phyloP scores from a whole-genome alignment of 2,329 filamentous ascomycete species.

The Ilyonectria destructans region DNA sequence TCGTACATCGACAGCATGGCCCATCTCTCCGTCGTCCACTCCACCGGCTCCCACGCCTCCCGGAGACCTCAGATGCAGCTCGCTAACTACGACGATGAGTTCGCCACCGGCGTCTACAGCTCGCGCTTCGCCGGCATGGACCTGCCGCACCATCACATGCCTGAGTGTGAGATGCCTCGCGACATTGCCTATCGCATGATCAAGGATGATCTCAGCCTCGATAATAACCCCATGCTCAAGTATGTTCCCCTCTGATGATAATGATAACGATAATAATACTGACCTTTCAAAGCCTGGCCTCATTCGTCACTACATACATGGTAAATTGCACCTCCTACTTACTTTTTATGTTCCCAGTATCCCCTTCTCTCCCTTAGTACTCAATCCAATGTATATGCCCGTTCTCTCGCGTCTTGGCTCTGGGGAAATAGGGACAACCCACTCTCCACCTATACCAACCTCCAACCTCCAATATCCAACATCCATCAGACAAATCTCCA shows the following conservation, averaged over 20 bases:
- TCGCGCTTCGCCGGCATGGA: slow-evolving; percentile 86
- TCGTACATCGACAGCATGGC: slow-evolving; percentile 61
- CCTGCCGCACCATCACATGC: slow-evolving; percentile 88
- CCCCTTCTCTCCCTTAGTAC: slow-evolving; percentile 10
- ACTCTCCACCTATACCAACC: slow-evolving; percentile 11
- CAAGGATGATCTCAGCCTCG: slow-evolving; percentile 92
- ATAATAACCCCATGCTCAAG: slow-evolving; percentile 92
- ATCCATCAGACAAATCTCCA: neutral
- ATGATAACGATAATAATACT: slow-evolving; percentile 12
- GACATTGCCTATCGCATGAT: slow-evolving; percentile 98
- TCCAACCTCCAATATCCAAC: neutral
- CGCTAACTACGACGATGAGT: slow-evolving; percentile 70
- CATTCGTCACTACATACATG: slow-evolving; percentile 98
- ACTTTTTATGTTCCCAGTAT: slow-evolving; percentile 24
- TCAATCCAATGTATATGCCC: slow-evolving; percentile 6
- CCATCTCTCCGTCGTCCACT: slow-evolving; percentile 60
- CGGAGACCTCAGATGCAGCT: slow-evolving; percentile 61
- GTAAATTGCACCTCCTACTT: slow-evolving; percentile 59
- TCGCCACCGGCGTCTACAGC: slow-evolving; percentile 89
- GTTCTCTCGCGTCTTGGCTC: slow-evolving; percentile 23
- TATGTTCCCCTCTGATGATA: slow-evolving; percentile 56
- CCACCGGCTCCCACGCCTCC: slow-evolving; percentile 44
- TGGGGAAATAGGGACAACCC: slow-evolving; percentile 5
- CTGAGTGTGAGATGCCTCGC: slow-evolving; percentile 90
- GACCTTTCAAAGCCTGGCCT: slow-evolving; percentile 78